Conservation (phyloP, 1,139 yeast species). For the Saccharomyces hybrid region DNA sequence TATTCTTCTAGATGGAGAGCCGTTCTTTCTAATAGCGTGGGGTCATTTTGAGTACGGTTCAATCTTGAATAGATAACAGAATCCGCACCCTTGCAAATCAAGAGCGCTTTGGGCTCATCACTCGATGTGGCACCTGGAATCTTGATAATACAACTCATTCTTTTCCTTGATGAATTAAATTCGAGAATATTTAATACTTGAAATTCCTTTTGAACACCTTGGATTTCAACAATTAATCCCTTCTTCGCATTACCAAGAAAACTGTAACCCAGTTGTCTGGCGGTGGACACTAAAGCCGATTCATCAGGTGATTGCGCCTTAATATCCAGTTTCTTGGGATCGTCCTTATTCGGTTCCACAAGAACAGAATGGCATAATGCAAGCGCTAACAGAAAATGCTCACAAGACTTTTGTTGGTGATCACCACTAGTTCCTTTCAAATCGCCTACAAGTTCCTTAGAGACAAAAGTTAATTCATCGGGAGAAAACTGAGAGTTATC, state of each 20-base stretch:
- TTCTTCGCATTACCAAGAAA: constrained; percentile 68
- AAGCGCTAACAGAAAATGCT: constrained; percentile 76
- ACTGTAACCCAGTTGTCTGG: constrained; percentile 84
- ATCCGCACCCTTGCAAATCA: constrained; percentile 92
- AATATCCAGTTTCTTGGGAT: constrained; percentile 52
- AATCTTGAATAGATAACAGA: constrained; percentile 78
- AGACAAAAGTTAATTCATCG: constrained; percentile 70
- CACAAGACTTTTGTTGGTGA: constrained; percentile 55
- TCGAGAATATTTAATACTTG: constrained; percentile 72
- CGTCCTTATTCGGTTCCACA: constrained; percentile 56
- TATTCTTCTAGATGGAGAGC: constrained; percentile 85
- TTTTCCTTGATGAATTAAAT: constrained; percentile 86
- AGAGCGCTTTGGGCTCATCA: constrained; percentile 40
- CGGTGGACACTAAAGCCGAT: constrained; percentile 92
- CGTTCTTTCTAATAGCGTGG: constrained; percentile 46
- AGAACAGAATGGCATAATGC: constrained; percentile 91
- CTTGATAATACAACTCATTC: constrained; percentile 90
- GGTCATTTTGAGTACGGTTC: constrained; percentile 29
- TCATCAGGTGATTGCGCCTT: constrained; percentile 98
- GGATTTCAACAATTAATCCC: constrained; percentile 63
- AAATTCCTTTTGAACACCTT: constrained; percentile 65
- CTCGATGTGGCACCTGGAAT: constrained; percentile 41
- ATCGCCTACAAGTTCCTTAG: constrained; percentile 56
- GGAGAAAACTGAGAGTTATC: constrained; percentile 52
- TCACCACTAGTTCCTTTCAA: constrained; percentile 43